Base-by-base conservation (phyloP, 495 filamentous ascomycete species). In the Physcia stellaris region DNA sequence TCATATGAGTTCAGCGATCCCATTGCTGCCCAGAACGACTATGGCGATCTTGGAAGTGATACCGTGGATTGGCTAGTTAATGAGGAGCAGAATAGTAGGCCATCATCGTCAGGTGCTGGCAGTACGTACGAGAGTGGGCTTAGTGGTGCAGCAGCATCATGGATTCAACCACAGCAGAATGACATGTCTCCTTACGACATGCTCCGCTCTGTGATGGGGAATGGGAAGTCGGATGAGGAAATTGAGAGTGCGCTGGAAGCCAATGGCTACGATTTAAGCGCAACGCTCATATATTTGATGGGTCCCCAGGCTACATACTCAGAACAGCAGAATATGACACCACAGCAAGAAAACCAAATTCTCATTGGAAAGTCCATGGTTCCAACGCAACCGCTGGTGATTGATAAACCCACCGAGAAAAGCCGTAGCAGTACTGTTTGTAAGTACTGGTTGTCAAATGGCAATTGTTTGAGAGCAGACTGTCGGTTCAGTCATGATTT, bases 131-230 rank as follows among this genome's bases (percentile, higher is more conserved):
- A 59, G 18, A 73, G 71, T 39, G 80, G 73, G 17, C 66, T 80
- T 21, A 78, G 84, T 44, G 82, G 80, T 39, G 79, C 78, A 15
- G 81, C 79, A 6, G 79, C 86, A 12, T 77, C 87, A 40, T 92
- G 84, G 50, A 73, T 83, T 42, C 75, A 83, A 20, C 73, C 78
- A 24, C 73, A 81, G 42, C 77, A 80, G 45, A 66, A 64, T 45
- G 86, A 96, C 50, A 99, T 99, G 92, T 90, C 83, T 36, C 87
- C 92, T 2, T 92, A 94, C 63, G 92, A 99, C 57, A 99, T 99
- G 68, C 66, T 99, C 30, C 81, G 92, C 35, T 94, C 87, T 9
- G 90, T 99, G 22, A 67, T 99, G 24, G 86, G 88, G 9, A 86
- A 87, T 50, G 77, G 80, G 41, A 79, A 80, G 47, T 75, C 82